These are phyloP conservation scores for Hygrophorus pudorinus DNA, from an alignment of 768 basidiomycete genomes.

Conservation along the genomic window DNA sequence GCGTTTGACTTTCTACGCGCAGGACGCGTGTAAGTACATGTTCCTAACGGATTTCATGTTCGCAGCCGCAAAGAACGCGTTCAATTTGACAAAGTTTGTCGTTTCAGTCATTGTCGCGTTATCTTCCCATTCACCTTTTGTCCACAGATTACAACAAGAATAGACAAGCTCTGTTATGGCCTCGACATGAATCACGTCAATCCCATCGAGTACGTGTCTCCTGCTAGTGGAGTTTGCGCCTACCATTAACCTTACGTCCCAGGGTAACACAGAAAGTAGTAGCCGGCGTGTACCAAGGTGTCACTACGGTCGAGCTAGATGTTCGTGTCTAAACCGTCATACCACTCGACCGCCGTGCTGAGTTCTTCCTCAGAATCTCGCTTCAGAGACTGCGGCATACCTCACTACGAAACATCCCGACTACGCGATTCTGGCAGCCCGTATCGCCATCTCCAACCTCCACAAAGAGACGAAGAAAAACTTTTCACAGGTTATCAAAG, in stretches of 20 bases:
- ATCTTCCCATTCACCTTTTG: constrained; percentile 9
- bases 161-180: constrained; percentile 91
- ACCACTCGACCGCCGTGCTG: not conserved
- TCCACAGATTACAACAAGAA: constrained; percentile 70
- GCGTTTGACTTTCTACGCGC: constrained; percentile 23
- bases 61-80: constrained; percentile 81
- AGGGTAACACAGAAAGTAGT: constrained; percentile 92
- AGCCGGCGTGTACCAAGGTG: constrained; percentile 86
- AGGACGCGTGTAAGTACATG: constrained; percentile 20
- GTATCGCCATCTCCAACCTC: constrained; percentile 96
- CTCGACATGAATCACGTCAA: constrained; percentile 88
- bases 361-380: constrained; percentile 61
- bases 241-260: not conserved
- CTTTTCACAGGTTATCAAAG: constrained; percentile 86
- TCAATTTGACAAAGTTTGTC: constrained; percentile 80
- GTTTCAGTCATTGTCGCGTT: constrained; percentile 8
- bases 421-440: constrained; percentile 95
- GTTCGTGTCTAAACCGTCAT: constrained; percentile 33
- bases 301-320: constrained; percentile 96
- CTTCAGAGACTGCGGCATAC: constrained; percentile 94
- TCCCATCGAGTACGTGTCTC: constrained; percentile 67
- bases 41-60: constrained; percentile 11
- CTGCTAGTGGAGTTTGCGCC: not conserved
- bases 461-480: constrained; percentile 99
- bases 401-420: constrained; percentile 97